Conservation (phyloP, 164 flowering plant genomes). For the Liriodendron chinense region DNA sequence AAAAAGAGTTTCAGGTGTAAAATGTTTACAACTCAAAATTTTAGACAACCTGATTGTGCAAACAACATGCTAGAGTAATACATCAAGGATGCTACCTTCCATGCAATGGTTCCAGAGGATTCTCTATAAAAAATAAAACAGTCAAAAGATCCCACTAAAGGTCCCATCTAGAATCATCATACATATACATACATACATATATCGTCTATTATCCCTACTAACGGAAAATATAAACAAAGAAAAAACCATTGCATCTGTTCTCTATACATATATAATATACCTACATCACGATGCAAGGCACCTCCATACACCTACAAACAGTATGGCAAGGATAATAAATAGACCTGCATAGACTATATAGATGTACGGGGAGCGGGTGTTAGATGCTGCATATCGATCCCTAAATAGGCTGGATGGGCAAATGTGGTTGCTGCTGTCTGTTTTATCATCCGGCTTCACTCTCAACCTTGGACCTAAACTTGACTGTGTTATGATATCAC, state of each 20-base stretch:
- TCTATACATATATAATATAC: not conserved
- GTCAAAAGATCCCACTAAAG: too few species aligned
- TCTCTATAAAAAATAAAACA: too few species aligned
- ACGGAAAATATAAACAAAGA: too few species aligned
- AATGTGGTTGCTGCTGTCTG: not conserved
- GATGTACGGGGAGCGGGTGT: slow-evolving; percentile 3
- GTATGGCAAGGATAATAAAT: slow-evolving; percentile 4
- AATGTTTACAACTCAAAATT: too few species aligned
- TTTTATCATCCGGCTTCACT: not conserved
- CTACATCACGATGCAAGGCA: not conserved
- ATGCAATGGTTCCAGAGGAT: too few species aligned
- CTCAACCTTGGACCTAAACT: slow-evolving; percentile 3
- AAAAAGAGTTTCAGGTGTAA: too few species aligned
- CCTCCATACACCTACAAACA: not conserved
- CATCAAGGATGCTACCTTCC: too few species aligned
- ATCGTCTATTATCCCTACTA: not conserved
- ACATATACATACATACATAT: not conserved
- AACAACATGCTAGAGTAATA: too few species aligned
- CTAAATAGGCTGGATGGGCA: not conserved
- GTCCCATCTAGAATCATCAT: not conserved
- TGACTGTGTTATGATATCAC: too few species aligned
- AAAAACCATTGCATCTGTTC: not conserved
- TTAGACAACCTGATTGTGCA: too few species aligned
- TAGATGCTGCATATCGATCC: not conserved
- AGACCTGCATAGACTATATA: slow-evolving; percentile 19